Conservation (phyloP, 176 grass and related monocot species). For the Eragrostis curvula region DNA sequence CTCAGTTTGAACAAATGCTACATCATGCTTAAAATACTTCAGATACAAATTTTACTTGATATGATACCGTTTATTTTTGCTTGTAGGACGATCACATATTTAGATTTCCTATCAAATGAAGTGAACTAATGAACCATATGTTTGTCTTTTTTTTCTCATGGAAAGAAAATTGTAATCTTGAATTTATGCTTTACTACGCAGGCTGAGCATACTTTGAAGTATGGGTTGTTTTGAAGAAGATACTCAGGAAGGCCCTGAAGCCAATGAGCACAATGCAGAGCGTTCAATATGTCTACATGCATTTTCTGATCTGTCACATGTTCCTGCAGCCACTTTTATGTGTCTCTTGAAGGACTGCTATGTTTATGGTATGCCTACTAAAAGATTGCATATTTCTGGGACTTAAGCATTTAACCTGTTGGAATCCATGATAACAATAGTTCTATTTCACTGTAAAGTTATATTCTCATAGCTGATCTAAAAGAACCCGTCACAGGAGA, state of each 20-base stretch:
- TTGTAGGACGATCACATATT: not conserved
- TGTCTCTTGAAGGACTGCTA: conserved; percentile 92
- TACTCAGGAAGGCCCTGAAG: conserved; percentile 22
- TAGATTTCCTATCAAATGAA: not conserved
- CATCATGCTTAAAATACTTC: not conserved
- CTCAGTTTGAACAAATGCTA: not conserved
- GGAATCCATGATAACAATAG: not conserved
- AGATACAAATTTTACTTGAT: not conserved
- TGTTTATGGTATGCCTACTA: conserved; percentile 61
- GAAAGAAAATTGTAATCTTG: conserved; percentile 5
- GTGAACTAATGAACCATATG: not conserved
- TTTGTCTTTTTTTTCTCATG: not conserved
- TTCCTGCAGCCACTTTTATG: conserved; percentile 74
- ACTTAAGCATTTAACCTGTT: not conserved
- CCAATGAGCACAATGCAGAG: conserved; percentile 33
- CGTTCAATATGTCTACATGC: conserved; percentile 70
- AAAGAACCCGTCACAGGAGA: not conserved
- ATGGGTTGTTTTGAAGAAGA: conserved; percentile 45
- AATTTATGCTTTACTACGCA: conserved; percentile 36
- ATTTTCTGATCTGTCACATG: conserved; percentile 83
- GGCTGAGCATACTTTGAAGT: conserved; percentile 39
- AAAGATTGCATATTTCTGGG: conserved; percentile 3
- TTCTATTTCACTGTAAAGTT: conserved; percentile 4
- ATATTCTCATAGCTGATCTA: not conserved
- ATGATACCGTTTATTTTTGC: not conserved